phyloP scores from a whole-genome alignment of 768 basidiomycete genomes.

The Lactarius quietus region DNA sequence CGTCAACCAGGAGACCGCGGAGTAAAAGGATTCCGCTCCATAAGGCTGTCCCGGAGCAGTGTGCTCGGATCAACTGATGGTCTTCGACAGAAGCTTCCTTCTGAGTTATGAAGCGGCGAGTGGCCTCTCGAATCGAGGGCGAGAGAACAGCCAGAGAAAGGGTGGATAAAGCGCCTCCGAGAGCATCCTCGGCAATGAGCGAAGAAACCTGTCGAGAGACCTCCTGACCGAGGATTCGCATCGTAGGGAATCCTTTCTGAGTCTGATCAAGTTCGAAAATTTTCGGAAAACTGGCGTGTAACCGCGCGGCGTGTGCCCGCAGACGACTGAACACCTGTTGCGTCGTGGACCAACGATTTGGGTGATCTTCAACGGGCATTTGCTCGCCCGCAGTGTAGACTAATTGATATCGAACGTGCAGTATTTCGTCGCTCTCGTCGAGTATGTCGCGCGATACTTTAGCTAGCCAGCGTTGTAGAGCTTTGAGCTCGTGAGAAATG shows the following conservation, averaged over 20 bases:
- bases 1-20: constrained; percentile 41
- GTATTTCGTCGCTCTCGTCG: constrained; percentile 34
- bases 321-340: constrained; percentile 41
- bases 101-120: constrained; percentile 7
- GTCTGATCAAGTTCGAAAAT: neutral
- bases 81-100: neutral
- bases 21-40: constrained; percentile 42
- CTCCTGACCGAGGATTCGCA: constrained; percentile 1
- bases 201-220: neutral
- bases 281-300: neutral
- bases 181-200: constrained; percentile 3
- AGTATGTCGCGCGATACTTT: constrained; percentile 16
- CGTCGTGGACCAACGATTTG: constrained; percentile 41
- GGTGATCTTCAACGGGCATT: constrained; percentile 37
- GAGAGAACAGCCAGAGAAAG: constrained; percentile 1
- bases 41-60: constrained; percentile 11
- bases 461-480: neutral
- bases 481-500: neutral
- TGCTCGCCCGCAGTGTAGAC: constrained; percentile 45
- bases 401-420: constrained; percentile 46
- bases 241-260: constrained; percentile 4
- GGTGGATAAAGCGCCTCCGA: neutral
- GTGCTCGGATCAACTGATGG: neutral
- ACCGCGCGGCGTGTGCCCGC: constrained; percentile 16
- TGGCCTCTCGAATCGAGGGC: neutral